Percentiles rank a stretch among this genome's conserved stretches.
Evolutionary conservation across 2,329 filamentous ascomycete species (phyloP).

Genomic region (Fusarium pseudonygamai): DNA sequence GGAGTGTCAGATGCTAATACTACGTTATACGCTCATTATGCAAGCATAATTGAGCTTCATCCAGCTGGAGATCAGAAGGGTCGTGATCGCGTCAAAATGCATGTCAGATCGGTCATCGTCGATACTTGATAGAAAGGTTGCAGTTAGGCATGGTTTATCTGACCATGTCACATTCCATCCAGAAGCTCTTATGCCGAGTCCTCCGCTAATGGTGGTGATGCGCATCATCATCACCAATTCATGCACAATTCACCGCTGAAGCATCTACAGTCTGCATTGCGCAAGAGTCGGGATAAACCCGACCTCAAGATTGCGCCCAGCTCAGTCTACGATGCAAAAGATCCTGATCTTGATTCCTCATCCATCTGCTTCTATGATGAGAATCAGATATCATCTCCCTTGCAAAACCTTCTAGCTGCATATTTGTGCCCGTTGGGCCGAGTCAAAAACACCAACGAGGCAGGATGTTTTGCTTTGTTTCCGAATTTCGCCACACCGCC

Average conservation of each 20-base stretch:
- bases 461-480: constrained; percentile 27
- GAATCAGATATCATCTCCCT: neutral
- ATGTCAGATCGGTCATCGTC: neutral
- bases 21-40: accelerated
- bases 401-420: constrained; percentile 16
- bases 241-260: neutral
- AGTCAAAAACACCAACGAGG: constrained; percentile 9
- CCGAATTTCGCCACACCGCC: constrained; percentile 40
- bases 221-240: neutral
- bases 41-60: neutral
- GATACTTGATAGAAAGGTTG: neutral
- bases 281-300: neutral
- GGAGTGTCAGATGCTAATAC: accelerated
- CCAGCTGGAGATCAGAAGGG: too few relatives aligned
- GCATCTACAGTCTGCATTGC: neutral
- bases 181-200: neutral
- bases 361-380: neutral
- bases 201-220: neutral
- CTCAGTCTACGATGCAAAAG: neutral
- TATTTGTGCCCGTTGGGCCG: neutral
- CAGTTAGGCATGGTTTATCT: neutral
- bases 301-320: constrained; percentile 8
- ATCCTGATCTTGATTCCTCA: neutral
- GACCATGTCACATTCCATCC: neutral
- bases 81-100: neutral